phyloP scores from a whole-genome alignment of 2,329 filamentous ascomycete species.

The Penicillium freii region DNA sequence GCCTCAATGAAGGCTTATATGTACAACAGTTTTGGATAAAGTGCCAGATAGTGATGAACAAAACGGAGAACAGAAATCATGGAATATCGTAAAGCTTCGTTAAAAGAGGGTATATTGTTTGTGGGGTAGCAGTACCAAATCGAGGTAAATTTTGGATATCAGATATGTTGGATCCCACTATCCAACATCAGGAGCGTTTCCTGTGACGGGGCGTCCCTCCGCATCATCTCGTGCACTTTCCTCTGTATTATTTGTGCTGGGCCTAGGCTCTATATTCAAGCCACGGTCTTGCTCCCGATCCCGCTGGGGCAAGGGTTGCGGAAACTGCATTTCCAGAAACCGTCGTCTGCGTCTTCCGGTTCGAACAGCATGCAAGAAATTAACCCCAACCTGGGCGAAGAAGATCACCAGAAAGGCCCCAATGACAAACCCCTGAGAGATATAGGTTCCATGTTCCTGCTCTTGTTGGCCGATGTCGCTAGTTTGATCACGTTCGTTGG shows the following conservation, averaged over 20 bases:
- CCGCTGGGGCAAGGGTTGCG: conserved; percentile 22
- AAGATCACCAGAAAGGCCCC: conserved; percentile 34
- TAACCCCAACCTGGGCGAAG: conserved; percentile 30
- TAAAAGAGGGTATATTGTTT: conserved; percentile 1
- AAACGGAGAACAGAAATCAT: not conserved
- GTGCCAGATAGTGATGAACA: not conserved
- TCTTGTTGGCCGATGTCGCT: not conserved
- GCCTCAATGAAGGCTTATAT: not conserved
- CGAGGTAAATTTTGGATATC: not conserved
- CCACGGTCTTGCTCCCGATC: conserved; percentile 1
- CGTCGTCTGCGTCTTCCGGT: conserved; percentile 23
- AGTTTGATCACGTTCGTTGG: conserved; percentile 1
- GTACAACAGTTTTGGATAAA: not conserved
- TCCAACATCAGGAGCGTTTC: not conserved
- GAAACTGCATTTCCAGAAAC: conserved; percentile 24
- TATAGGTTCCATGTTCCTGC: conserved; percentile 21
- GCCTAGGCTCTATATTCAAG: not conserved
- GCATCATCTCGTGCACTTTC: conserved; percentile 1
- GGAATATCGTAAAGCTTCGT: not conserved
- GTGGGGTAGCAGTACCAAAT: not conserved
- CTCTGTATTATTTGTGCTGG: not conserved
- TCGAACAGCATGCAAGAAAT: conserved; percentile 30
- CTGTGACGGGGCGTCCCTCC: conserved; percentile 1
- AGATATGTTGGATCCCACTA: not conserved
- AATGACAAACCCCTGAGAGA: conserved; percentile 35